Evolutionary conservation across 805 yeast genomes (phyloP).

Genomic region (Lipomyces mesembrius): DNA sequence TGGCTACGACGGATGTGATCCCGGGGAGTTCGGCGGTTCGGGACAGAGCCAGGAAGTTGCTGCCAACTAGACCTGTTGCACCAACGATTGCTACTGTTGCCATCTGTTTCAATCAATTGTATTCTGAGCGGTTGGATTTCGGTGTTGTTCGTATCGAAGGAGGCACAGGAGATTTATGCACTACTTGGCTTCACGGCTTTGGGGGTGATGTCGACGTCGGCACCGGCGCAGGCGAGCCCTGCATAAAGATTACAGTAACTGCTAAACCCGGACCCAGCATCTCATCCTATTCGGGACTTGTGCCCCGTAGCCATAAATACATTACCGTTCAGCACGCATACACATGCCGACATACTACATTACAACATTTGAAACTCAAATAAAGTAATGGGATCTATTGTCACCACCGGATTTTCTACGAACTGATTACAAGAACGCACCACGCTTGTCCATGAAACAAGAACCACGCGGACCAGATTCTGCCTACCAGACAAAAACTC

Average conservation of each 20-base stretch:
- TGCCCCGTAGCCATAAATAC: no score
- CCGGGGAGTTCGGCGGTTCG: constrained; percentile 46
- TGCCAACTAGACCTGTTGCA: constrained; percentile 80
- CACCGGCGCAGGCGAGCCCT: background rate
- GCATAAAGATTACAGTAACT: no score
- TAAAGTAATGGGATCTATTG: no score
- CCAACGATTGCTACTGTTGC: constrained; percentile 53
- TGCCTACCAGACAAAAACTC: background rate
- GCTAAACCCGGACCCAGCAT: no score
- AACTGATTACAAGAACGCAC: no score
- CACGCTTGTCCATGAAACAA: background rate
- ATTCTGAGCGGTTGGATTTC: background rate
- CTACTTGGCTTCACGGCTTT: background rate
- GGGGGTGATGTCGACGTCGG: background rate
- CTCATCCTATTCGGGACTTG: no score
- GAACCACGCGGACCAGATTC: background rate
- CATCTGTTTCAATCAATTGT: constrained; percentile 7
- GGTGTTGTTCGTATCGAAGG: background rate
- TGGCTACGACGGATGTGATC: constrained; percentile 52
- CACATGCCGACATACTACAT: no score
- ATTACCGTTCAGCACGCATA: no score
- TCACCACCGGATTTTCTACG: no score
- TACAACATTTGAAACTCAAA: no score
- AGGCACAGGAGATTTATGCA: background rate
- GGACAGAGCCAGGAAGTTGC: constrained; percentile 56